Evolutionary conservation across 768 basidiomycete genomes (phyloP).

Genomic region (Tylopilus intermedius): DNA sequence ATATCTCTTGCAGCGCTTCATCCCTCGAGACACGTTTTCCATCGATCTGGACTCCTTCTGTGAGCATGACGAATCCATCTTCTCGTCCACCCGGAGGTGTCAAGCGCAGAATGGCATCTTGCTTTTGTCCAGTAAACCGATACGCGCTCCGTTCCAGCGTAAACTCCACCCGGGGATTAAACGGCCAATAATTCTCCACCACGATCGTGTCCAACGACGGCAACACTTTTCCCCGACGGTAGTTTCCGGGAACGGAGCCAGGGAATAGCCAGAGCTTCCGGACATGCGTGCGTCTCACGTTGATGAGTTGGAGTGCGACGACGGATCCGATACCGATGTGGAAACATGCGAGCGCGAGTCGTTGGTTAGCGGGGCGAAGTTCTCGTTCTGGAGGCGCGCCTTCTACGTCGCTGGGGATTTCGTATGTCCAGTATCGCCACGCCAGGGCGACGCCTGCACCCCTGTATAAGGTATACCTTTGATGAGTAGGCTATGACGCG

Average conservation of each 20-base stretch:
- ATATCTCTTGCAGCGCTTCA: slow-evolving; percentile 20
- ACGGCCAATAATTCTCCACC: slow-evolving; percentile 20
- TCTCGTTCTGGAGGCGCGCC: slow-evolving; percentile 15
- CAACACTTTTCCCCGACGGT: slow-evolving; percentile 14
- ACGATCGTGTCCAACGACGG: slow-evolving; percentile 26
- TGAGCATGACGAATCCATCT: slow-evolving; percentile 20
- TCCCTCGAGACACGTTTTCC: slow-evolving; percentile 18
- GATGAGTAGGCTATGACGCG: not conserved
- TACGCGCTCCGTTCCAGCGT: slow-evolving; percentile 25
- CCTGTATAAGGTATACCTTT: slow-evolving; percentile 4
- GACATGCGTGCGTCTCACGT: slow-evolving; percentile 25
- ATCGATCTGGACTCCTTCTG: slow-evolving; percentile 24
- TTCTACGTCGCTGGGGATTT: slow-evolving; percentile 12
- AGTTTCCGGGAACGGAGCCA: slow-evolving; percentile 19
- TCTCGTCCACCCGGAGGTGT: slow-evolving; percentile 9
- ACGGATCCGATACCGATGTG: slow-evolving; percentile 28
- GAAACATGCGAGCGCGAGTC: slow-evolving; percentile 24
- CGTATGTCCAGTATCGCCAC: slow-evolving; percentile 27
- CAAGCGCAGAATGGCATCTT: slow-evolving; percentile 20
- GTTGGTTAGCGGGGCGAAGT: slow-evolving; percentile 29
- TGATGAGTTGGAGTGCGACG: slow-evolving; percentile 26
- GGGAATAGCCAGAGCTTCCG: slow-evolving; percentile 31
- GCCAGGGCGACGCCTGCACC: slow-evolving; percentile 25
- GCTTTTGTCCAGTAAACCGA: slow-evolving; percentile 17
- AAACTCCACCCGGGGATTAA: slow-evolving; percentile 19